Percentiles rank a stretch among this genome's conserved stretches.
These are phyloP conservation scores for Zopfochytrium polystomum DNA, from an alignment of 371 early-diverging fungal genomes.

Conservation along the genomic window DNA sequence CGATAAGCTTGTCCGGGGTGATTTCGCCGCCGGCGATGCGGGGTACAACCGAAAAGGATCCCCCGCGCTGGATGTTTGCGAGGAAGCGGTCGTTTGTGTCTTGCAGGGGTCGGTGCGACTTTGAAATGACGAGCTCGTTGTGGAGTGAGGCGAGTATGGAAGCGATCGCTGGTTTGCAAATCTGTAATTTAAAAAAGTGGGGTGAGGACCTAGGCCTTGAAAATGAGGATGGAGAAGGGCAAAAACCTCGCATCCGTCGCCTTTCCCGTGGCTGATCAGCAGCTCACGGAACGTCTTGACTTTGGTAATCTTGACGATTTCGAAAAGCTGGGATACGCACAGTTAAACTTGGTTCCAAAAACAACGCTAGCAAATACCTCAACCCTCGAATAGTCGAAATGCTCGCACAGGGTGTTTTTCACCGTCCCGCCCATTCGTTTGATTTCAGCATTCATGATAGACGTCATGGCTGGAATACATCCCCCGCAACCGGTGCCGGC, in stretches of 20 bases:
- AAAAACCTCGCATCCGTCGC: constrained; percentile 17
- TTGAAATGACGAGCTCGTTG: constrained; percentile 62
- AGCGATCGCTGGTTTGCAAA: not conserved
- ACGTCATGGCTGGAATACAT: constrained; percentile 58
- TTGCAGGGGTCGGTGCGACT: constrained; percentile 49
- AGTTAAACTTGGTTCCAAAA: too few relatives aligned
- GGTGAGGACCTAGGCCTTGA: too few relatives aligned
- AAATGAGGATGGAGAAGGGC: too few relatives aligned
- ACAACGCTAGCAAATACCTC: too few relatives aligned
- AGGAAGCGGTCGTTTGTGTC: constrained; percentile 72
- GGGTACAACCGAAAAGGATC: constrained; percentile 66
- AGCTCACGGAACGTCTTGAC: constrained; percentile 53
- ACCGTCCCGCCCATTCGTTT: constrained; percentile 55
- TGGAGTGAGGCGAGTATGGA: constrained; percentile 66
- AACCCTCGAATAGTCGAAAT: constrained; percentile 62
- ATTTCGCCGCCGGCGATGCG: constrained; percentile 67
- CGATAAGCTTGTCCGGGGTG: constrained; percentile 61
- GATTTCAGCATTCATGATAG: constrained; percentile 61
- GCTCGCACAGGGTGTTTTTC: constrained; percentile 54
- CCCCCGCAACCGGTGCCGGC: constrained; percentile 51
- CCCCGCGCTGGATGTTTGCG: constrained; percentile 69
- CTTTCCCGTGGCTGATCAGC: constrained; percentile 45
- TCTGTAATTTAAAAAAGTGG: too few relatives aligned
- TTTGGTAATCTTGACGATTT: constrained; percentile 60
- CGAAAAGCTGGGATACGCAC: constrained; percentile 60